phyloP scores from a whole-genome alignment of 768 basidiomycete genomes.

The Leccinum boreale region DNA sequence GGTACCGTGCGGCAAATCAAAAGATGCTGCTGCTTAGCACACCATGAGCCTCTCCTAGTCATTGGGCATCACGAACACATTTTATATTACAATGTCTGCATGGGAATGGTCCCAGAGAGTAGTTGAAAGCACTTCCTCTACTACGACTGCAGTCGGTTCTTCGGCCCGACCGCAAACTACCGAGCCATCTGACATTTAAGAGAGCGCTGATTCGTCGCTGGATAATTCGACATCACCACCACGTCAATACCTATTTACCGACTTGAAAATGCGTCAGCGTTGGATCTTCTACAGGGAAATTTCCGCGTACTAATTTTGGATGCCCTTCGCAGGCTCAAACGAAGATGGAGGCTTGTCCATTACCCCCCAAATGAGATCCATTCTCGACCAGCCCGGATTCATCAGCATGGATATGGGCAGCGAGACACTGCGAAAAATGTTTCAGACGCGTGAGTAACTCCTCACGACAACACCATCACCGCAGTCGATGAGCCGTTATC shows the following conservation, averaged over 20 bases:
- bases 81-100: background rate
- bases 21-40: background rate
- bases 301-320: background rate
- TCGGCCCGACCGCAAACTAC: background rate
- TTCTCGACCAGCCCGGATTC: slow-evolving; percentile 26
- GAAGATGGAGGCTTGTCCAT: slow-evolving; percentile 24
- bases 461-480: background rate
- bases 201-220: background rate
- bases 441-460: slow-evolving; percentile 24
- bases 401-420: slow-evolving; percentile 24
- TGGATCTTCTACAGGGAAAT: background rate
- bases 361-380: slow-evolving; percentile 25
- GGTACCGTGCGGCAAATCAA: background rate
- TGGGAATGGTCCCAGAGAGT: background rate
- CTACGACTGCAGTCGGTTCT: background rate
- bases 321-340: slow-evolving; percentile 2
- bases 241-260: background rate
- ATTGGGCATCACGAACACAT: background rate
- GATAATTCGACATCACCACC: background rate
- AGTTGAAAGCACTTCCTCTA: background rate
- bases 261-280: slow-evolving; percentile 13
- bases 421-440: slow-evolving; percentile 29
- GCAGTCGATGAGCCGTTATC: background rate
- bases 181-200: background rate
- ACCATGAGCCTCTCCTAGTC: background rate